Evolutionary conservation across 2,329 filamentous ascomycete genomes (phyloP).

Genomic region (Ustulina deusta): DNA sequence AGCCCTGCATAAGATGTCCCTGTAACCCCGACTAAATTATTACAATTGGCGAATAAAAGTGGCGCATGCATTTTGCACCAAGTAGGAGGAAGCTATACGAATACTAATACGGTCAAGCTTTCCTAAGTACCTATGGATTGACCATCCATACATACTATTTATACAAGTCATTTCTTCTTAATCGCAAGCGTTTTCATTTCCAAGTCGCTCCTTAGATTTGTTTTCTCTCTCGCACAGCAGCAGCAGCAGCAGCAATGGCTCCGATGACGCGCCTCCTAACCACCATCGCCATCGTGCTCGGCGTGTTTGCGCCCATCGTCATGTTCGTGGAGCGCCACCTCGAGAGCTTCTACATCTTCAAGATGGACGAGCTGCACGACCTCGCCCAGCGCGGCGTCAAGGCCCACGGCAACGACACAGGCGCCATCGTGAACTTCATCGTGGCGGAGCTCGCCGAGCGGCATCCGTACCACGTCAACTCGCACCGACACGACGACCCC

Average conservation of each 20-base stretch:
- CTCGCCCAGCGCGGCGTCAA: conserved; percentile 74
- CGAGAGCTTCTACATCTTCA: conserved; percentile 80
- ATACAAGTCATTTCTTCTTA: neutral
- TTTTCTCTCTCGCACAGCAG: neutral
- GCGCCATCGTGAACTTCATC: conserved; percentile 75
- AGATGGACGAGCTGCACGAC: conserved; percentile 74
- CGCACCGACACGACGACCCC: conserved; percentile 54
- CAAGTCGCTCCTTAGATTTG: conserved; percentile 24
- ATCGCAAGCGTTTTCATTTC: neutral
- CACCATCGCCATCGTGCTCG: conserved; percentile 65
- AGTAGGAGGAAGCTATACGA: conserved; percentile 10
- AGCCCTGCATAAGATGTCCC: neutral
- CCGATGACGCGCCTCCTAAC: conserved; percentile 56
- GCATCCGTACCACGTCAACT: conserved; percentile 69
- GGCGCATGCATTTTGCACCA: neutral
- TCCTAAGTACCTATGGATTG: neutral
- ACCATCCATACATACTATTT: neutral
- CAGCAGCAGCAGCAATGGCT: conserved; percentile 31
- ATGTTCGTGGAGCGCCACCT: conserved; percentile 70
- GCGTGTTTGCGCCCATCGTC: conserved; percentile 65
- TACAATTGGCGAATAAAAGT: neutral
- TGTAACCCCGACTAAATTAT: neutral
- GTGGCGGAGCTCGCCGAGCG: conserved; percentile 72
- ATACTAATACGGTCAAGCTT: conserved; percentile 25
- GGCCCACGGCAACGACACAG: conserved; percentile 80